phyloP scores from a whole-genome alignment of 75 land plant species.

The Cunninghamia lanceolata region DNA sequence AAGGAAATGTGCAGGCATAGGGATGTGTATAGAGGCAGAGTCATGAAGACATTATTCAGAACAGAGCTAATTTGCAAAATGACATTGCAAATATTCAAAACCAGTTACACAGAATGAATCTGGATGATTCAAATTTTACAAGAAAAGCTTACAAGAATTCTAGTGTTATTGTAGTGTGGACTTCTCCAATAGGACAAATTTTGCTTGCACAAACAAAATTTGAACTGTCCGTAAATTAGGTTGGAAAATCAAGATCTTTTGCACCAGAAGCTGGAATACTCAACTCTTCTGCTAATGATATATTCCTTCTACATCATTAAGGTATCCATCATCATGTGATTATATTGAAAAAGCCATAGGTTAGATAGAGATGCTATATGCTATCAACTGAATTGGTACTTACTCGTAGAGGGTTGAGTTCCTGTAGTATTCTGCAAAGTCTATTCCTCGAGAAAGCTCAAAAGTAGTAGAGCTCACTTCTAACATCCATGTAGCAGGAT shows the following conservation, averaged over 20 bases:
- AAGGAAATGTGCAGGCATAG: too few relatives aligned
- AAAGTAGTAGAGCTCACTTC: slow-evolving; percentile 26
- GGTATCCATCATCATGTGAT: not conserved
- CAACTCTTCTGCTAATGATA: slow-evolving; percentile 14
- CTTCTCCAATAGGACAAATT: slow-evolving; percentile 43
- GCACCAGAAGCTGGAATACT: slow-evolving; percentile 10
- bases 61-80: too few relatives aligned
- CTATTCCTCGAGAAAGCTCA: slow-evolving; percentile 14
- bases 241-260: slow-evolving; percentile 34
- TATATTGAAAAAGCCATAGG: not conserved
- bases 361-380: not conserved
- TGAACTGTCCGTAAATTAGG: slow-evolving; percentile 34
- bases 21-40: too few relatives aligned
- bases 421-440: slow-evolving; percentile 18
- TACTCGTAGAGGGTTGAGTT: slow-evolving; percentile 23
- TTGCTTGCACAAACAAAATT: slow-evolving; percentile 49
- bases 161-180: slow-evolving; percentile 36
- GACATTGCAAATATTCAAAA: too few relatives aligned
- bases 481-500: slow-evolving; percentile 53
- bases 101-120: too few relatives aligned
- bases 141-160: slow-evolving; percentile 25
- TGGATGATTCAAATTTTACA: too few relatives aligned
- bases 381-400: not conserved
- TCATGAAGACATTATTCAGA: too few relatives aligned
- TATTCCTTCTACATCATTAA: slow-evolving; percentile 19